Evolutionary conservation across 177 flowering plant genomes (phyloP).

Genomic region (Vitis hybrid): DNA sequence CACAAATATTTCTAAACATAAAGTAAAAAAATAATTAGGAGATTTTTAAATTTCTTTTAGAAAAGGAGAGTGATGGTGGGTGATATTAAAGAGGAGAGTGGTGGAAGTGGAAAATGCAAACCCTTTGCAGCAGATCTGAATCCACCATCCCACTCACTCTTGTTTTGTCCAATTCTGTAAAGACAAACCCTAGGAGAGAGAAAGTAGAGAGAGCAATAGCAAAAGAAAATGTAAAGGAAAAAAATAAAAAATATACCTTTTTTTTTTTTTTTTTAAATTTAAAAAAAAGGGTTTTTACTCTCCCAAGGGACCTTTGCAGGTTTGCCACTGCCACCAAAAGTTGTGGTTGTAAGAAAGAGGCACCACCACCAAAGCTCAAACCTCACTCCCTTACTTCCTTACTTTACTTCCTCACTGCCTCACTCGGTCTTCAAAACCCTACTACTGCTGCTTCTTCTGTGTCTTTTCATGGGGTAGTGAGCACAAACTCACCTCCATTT

Average conservation of each 20-base stretch:
- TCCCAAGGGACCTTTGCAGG: slow-evolving; percentile 27
- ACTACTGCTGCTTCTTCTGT: neutral
- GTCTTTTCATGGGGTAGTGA: neutral
- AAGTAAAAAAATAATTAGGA: neutral
- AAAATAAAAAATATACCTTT: neutral
- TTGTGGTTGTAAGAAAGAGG: slow-evolving; percentile 15
- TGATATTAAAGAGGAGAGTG: no score
- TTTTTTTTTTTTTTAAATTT: no score
- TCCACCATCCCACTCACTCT: slow-evolving; percentile 19
- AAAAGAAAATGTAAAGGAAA: no score
- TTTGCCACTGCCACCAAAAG: slow-evolving; percentile 23
- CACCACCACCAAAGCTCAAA: slow-evolving; percentile 4
- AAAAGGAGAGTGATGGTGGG: neutral
- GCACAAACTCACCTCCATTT: neutral
- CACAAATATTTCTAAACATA: neutral
- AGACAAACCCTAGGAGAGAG: slow-evolving; percentile 21
- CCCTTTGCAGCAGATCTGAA: slow-evolving; percentile 25
- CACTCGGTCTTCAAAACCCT: neutral
- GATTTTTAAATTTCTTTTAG: neutral
- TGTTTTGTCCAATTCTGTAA: slow-evolving; percentile 32
- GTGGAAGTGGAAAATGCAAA: no score
- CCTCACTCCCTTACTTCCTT: no score
- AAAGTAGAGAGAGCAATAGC: neutral
- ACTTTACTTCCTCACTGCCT: neutral
- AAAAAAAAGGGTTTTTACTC: slow-evolving; percentile 11